phyloP scores from a whole-genome alignment of 2,329 filamentous ascomycete species.

The Aspergillus sp. region DNA sequence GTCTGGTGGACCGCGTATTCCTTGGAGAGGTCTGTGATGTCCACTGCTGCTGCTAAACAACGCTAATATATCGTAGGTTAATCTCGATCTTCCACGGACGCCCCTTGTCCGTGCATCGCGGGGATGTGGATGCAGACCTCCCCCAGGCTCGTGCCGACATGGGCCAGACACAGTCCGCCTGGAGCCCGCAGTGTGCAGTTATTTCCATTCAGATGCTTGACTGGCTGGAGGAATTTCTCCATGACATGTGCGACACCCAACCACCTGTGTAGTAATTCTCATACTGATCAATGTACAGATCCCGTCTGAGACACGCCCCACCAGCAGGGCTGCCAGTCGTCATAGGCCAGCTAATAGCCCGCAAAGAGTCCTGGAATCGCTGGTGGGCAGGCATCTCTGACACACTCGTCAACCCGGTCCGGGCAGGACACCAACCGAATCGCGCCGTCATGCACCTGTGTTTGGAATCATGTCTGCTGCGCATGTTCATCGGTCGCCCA shows the following conservation, averaged over 20 bases:
- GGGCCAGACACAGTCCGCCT: conserved; percentile 26
- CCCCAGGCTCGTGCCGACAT: conserved; percentile 31
- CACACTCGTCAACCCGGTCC: not conserved
- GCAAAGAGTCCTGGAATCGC: conserved; percentile 8
- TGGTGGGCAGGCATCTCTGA: conserved; percentile 20
- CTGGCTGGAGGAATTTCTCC: conserved; percentile 24
- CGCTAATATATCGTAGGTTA: conserved; percentile 33
- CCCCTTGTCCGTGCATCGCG: conserved; percentile 51
- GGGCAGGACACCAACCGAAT: not conserved
- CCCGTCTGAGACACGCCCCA: conserved; percentile 16
- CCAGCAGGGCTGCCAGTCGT: conserved; percentile 14
- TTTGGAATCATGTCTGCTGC: conserved; percentile 51
- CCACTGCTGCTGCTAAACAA: not conserved
- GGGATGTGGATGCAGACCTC: conserved; percentile 53
- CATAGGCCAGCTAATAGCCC: conserved; percentile 11
- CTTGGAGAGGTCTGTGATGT: conserved; percentile 47
- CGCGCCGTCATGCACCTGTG: conserved; percentile 29
- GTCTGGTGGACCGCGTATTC: conserved; percentile 57
- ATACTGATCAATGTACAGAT: conserved; percentile 15
- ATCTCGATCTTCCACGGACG: conserved; percentile 56
- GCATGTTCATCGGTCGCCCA: conserved; percentile 53
- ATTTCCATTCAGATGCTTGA: conserved; percentile 29
- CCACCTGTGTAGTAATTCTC: fast-evolving
- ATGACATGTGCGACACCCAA: conserved; percentile 22
- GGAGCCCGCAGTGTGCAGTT: conserved; percentile 41